Conservation (phyloP, 169 alveolate genomes). For the Besnoitia besnoiti region DNA sequence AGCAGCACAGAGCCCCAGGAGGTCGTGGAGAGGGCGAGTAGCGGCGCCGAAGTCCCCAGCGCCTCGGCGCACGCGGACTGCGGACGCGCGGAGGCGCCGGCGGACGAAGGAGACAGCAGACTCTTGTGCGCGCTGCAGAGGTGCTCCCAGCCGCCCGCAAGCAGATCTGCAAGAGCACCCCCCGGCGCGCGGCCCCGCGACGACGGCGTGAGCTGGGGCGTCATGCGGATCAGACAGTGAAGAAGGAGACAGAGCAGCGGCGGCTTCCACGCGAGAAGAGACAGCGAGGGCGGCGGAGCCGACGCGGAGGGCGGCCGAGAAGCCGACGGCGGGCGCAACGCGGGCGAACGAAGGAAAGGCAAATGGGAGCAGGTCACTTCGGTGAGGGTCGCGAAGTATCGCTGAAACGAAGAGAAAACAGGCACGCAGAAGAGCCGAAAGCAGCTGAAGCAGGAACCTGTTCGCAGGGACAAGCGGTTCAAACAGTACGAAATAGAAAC, state of each 20-base stretch:
- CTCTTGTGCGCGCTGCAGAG: neutral
- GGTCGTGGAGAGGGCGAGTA: neutral
- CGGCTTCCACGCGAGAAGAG: neutral
- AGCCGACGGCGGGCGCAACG: neutral
- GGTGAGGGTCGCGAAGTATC: neutral
- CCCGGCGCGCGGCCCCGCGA: neutral
- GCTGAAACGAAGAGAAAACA: neutral
- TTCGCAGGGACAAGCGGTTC: no score
- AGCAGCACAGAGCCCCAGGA: neutral
- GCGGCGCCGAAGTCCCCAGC: neutral
- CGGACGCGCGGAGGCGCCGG: neutral
- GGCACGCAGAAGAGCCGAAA: no score
- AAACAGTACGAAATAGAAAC: no score
- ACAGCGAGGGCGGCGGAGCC: neutral
- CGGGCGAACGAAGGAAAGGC: neutral
- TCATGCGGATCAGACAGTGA: conserved; percentile 7
- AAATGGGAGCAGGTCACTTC: neutral
- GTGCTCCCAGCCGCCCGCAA: neutral
- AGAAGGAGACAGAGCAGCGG: neutral
- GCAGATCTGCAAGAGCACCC: no score
- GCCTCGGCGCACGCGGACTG: neutral
- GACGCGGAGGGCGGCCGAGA: neutral
- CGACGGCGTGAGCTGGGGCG: conserved; percentile 14
- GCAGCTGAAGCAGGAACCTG: no score
- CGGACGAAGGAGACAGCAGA: neutral